Evolutionary conservation across 257 asterid species (phyloP), one percentile per base, ranked within the genome.

Genomic region (Ilex asprella): DNA sequence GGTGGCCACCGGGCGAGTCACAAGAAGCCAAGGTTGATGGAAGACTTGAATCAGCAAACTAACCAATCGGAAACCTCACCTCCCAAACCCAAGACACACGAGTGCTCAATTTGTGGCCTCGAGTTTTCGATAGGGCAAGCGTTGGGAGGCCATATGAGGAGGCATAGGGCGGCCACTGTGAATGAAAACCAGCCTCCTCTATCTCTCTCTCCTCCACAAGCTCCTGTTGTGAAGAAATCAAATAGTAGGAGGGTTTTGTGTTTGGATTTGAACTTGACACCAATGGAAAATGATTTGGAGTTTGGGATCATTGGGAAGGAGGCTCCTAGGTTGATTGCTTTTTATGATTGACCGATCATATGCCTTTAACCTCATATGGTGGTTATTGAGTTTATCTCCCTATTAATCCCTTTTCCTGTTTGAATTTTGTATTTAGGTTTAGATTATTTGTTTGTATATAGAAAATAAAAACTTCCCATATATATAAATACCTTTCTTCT

Each of bases 1-100:
- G 95, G 95, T 6, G 95, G 95, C 52, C 95, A 86, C 79, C 76
- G 95, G 15, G 89, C 91, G 5, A 86, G 89, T 80, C 95, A 86
- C 64, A 86, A 86, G 66, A 84, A 73, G 71, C 84, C 89, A 64
- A 64, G 72, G 63, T 35, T 80, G 43, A 55, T 31, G 31, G 64
- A 39, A 9, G 83, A 74, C 31, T 58, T 75, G 6, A 50, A 58
- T 7, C 49, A 54, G 10, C 27, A 53, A 53, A 31, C 30, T 8
- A 2, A 35, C 2, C 63, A 52, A 5, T 14, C 71, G 29, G 62
- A 60, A 16, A 12, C 66, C 7, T 67, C 81, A 15, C 82, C 87
- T 51, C 72, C 84, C 13, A 84, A 82, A 70, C 83, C 80, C 13
- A 84, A 84, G 64, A 53, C 77, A 43, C 86, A 84, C 47, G 86